Evolutionary conservation across 129 eudicot genomes (phyloP).

Genomic region (Arctium lappa): DNA sequence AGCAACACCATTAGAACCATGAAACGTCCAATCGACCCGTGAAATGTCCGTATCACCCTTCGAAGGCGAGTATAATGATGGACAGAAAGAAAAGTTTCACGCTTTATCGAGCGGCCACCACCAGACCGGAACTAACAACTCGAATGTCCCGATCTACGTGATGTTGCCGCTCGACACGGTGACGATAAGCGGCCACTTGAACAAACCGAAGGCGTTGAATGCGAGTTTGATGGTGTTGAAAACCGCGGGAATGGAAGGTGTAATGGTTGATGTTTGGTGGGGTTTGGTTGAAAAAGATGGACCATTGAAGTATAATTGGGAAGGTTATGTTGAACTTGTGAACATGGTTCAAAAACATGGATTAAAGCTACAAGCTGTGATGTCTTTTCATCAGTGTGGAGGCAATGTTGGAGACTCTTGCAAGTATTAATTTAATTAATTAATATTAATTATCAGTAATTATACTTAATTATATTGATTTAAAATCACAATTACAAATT

Average conservation of each 20-base stretch:
- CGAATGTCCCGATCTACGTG: conserved; percentile 81
- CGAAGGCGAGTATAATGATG: conserved; percentile 32
- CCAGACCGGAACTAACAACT: conserved; percentile 14
- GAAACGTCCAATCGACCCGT: conserved; percentile 19
- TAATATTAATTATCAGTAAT: neutral
- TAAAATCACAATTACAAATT: neutral
- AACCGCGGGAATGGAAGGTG: conserved; percentile 81
- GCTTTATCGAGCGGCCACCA: conserved; percentile 30
- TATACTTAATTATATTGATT: too few species aligned
- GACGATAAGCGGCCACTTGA: conserved; percentile 51
- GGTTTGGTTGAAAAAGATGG: conserved; percentile 94
- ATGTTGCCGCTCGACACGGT: conserved; percentile 95
- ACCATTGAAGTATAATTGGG: conserved; percentile 88
- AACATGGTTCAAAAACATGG: conserved; percentile 86
- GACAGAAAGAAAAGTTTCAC: conserved; percentile 45
- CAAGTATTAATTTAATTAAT: too few species aligned
- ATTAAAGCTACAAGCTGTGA: conserved; percentile 90
- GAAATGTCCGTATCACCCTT: conserved; percentile 23
- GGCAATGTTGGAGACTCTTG: conserved; percentile 98
- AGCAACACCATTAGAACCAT: too few species aligned
- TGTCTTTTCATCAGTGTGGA: conserved; percentile 99
- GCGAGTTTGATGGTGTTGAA: conserved; percentile 92
- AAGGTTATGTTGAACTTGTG: conserved; percentile 83
- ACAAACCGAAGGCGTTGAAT: conserved; percentile 72
- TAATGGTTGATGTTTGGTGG: conserved; percentile 99